Evolutionary conservation across 1,284 basidiomycete species (phyloP).

Genomic region (Flammula alnicola): DNA sequence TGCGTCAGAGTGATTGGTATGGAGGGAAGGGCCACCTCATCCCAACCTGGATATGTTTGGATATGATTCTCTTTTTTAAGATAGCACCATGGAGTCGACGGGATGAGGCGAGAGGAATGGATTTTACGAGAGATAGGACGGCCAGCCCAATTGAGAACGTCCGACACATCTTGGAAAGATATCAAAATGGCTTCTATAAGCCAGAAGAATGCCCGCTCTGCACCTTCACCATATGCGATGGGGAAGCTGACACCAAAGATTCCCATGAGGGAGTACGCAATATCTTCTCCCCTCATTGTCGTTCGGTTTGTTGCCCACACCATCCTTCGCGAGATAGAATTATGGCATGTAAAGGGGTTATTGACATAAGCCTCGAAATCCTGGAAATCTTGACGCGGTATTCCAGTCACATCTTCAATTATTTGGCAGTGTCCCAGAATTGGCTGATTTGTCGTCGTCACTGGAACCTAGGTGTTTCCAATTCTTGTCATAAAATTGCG

Average conservation of each 20-base stretch:
- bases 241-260: constrained; percentile 9
- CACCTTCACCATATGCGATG: constrained; percentile 8
- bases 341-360: not conserved
- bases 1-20: constrained; percentile 2
- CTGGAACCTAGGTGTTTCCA: constrained; percentile 1
- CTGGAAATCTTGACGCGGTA: not conserved
- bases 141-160: constrained; percentile 7
- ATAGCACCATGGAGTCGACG: constrained; percentile 5
- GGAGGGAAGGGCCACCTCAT: too few species aligned
- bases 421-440: not conserved
- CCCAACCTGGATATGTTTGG: not conserved
- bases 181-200: constrained; percentile 7
- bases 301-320: constrained; percentile 4
- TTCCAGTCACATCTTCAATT: not conserved
- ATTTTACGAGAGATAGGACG: not conserved
- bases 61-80: not conserved
- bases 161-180: not conserved
- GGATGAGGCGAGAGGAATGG: constrained; percentile 3
- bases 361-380: not conserved
- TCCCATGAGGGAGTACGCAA: constrained; percentile 6
- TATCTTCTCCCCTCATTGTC: constrained; percentile 2
- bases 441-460: constrained; percentile 12
- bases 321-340: constrained; percentile 5
- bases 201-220: constrained; percentile 7
- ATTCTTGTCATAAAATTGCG: constrained; percentile 10